phyloP scores from a whole-genome alignment of 768 basidiomycete species.

The Chalciporus pseudorubinellus region DNA sequence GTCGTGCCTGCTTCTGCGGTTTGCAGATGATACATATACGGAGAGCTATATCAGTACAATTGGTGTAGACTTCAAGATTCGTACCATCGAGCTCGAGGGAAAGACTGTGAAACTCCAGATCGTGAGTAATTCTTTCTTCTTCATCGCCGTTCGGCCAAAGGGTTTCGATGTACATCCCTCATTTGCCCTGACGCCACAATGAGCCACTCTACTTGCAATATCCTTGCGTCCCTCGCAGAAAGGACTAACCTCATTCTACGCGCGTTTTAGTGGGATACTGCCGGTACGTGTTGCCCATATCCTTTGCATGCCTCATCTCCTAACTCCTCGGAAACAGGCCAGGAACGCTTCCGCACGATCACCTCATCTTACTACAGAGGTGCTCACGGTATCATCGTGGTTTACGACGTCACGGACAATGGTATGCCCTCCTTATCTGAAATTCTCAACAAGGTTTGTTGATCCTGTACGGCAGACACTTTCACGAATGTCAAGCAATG shows the following conservation, averaged over 20 bases:
- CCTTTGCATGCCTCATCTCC: conserved; percentile 3
- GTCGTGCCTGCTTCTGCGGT: conserved; percentile 90
- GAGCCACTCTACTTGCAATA: neutral
- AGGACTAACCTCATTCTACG: conserved; percentile 16
- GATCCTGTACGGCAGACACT: conserved; percentile 58
- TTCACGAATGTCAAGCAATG: conserved; percentile 95
- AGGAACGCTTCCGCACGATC: conserved; percentile 98
- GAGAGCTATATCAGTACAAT: conserved; percentile 98
- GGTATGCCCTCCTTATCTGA: conserved; percentile 43
- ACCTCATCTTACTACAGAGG: conserved; percentile 99
- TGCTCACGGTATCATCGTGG: conserved; percentile 96
- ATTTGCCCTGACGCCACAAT: neutral
- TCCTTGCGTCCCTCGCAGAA: neutral
- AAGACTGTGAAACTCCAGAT: conserved; percentile 99
- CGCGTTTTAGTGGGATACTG: conserved; percentile 83
- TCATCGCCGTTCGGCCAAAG: neutral
- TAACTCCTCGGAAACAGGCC: conserved; percentile 51
- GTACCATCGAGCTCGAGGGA: conserved; percentile 97
- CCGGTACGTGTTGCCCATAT: conserved; percentile 51
- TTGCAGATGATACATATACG: conserved; percentile 96
- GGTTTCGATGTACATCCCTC: neutral
- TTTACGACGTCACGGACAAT: conserved; percentile 98
- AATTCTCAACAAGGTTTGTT: conserved; percentile 1
- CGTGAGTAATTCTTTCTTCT: conserved; percentile 49
- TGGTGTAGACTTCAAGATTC: conserved; percentile 98